phyloP scores from a whole-genome alignment of 352 stramenopile genomes.

The Sclerospora graminicola region DNA sequence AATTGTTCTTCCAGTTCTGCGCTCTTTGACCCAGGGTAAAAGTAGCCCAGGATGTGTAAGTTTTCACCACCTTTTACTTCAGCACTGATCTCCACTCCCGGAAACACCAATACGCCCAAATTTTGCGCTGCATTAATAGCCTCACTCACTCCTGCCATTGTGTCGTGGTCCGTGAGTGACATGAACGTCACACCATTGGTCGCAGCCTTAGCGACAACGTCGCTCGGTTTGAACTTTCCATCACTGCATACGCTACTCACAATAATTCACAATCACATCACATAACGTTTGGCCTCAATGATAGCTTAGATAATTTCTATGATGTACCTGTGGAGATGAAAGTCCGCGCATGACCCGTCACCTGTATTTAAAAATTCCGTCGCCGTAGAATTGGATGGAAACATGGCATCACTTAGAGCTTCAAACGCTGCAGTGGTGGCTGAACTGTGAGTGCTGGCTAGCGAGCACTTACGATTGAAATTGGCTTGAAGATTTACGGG shows the following conservation, averaged over 20 bases:
- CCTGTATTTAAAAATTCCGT: constrained; percentile 39
- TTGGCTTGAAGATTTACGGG: constrained; percentile 77
- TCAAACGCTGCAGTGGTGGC: constrained; percentile 11
- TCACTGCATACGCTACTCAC: constrained; percentile 61
- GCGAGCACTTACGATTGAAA: constrained; percentile 75
- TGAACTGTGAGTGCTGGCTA: constrained; percentile 1
- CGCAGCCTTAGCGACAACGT: constrained; percentile 69
- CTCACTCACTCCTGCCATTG: constrained; percentile 70
- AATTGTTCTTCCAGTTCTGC: constrained; percentile 60
- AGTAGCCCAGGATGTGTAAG: constrained; percentile 81
- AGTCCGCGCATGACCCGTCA: constrained; percentile 50
- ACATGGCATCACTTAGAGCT: constrained; percentile 59
- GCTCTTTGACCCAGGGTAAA: constrained; percentile 72
- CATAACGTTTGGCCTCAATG: not conserved
- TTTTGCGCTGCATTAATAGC: constrained; percentile 53
- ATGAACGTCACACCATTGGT: constrained; percentile 74
- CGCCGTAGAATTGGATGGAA: constrained; percentile 44
- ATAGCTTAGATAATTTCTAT: not conserved
- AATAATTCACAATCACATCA: not conserved
- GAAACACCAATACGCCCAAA: constrained; percentile 64
- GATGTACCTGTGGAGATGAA: constrained; percentile 75
- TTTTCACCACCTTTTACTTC: constrained; percentile 80
- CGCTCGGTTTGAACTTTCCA: constrained; percentile 59
- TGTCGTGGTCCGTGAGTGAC: constrained; percentile 81
- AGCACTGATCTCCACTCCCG: constrained; percentile 79